These are phyloP conservation scores for Trichosanthes cucumerina DNA, from an alignment of 306 rosid species.

Conservation along the genomic window DNA sequence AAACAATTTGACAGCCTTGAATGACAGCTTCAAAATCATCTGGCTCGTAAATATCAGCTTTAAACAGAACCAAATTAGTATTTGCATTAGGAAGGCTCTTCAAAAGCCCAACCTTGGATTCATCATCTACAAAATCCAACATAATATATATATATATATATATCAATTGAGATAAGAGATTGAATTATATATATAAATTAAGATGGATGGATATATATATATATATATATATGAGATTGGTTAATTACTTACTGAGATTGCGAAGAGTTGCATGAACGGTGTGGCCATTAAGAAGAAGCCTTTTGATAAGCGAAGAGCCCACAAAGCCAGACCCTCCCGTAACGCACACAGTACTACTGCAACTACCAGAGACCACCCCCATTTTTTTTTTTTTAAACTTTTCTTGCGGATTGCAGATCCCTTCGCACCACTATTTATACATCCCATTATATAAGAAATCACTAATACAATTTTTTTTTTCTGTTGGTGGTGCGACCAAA, in stretches of 20 bases:
- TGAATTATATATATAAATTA: too few relatives aligned
- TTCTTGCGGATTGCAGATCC: too few relatives aligned
- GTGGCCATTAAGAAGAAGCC: slow-evolving; percentile 24
- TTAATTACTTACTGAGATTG: slow-evolving; percentile 10
- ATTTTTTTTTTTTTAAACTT: not conserved
- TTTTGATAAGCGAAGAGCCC: slow-evolving; percentile 26
- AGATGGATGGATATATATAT: too few relatives aligned
- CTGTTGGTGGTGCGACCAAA: too few relatives aligned
- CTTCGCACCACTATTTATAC: not conserved
- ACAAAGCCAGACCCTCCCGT: slow-evolving; percentile 30
- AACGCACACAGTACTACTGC: slow-evolving; percentile 26
- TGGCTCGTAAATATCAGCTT: slow-evolving; percentile 25
- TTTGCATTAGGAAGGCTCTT: slow-evolving; percentile 25
- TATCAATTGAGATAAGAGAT: too few relatives aligned
- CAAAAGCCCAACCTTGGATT: slow-evolving; percentile 17
- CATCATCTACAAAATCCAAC: slow-evolving; percentile 14
- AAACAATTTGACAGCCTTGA: slow-evolving; percentile 22
- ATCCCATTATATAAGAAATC: too few relatives aligned
- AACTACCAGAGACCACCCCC: not conserved
- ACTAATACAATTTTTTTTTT: too few relatives aligned
- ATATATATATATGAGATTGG: too few relatives aligned
- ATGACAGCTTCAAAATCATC: slow-evolving; percentile 14
- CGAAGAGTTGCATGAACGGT: slow-evolving; percentile 34
- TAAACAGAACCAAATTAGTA: slow-evolving; percentile 15
- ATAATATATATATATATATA: too few relatives aligned